Base-by-base conservation (phyloP, 2,329 filamentous ascomycete species). In the Ophiostoma sp. region DNA sequence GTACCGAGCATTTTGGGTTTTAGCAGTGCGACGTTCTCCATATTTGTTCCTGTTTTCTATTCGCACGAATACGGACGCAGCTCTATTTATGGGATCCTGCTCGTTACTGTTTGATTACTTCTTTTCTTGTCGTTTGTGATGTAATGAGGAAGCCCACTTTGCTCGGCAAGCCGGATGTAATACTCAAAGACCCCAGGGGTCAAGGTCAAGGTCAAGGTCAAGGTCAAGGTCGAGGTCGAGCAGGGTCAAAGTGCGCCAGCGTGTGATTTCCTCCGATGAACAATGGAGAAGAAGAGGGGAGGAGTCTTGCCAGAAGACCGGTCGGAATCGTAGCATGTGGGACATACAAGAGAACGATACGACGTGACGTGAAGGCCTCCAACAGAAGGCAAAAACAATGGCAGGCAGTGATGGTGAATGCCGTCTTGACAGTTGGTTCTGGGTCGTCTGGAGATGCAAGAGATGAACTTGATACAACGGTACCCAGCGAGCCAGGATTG, bases 381-480 rank as follows among this genome's bases (percentile, higher is more conserved):
- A 59, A 59, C 25, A 59, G n/a, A n/a, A n/a, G n/a, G n/a, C n/a
- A n/a, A n/a, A n/a, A n/a, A n/a, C n/a, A 12, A 33, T 33, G 28
- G 15, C 19, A 15, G n/a, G 6, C 8, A 31, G 19, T 2, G 55
- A 33, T 8, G 6, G 15, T 17, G 42, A 17, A 59, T 42, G 19
- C 33, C n/a, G 2, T 42, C 9, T 25, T 42, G 59, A 39, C 33
- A 42, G 9, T 25, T 42, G 59, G 59, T 64, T 64, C 33, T 64
- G 59, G 59, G 59, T 64, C 59, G n/a, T 64, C 59, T 64, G 33
- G 59, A 42, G n/a, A 64, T 42, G 59, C 59, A 63, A 22, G 59
- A 42, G 59, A 63, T 63, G 59, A 63, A 63, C 59, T 42, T 64
- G 36, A 25, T 42, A 42, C 59, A 42, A 42, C 33, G 19, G n/a